Conservation (phyloP, 1,284 basidiomycete genomes). For the Cutaneotrichosporon mucoides region DNA sequence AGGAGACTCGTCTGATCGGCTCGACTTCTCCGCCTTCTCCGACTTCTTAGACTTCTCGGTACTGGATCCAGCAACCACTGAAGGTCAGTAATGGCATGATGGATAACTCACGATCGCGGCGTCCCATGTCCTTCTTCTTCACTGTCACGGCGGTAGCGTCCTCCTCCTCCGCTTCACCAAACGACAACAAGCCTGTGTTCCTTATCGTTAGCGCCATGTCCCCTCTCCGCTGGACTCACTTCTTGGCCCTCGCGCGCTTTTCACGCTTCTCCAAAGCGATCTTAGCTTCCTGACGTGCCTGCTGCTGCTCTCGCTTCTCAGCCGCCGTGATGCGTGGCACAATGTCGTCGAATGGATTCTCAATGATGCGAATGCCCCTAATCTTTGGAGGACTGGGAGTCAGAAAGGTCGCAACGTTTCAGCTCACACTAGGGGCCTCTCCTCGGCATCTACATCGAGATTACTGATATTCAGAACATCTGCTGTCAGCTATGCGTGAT, state of each 20-base stretch:
- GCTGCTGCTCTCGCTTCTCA: conserved; percentile 75
- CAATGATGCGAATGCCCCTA: conserved; percentile 71
- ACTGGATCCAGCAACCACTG: neutral
- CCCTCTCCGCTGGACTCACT: conserved; percentile 53
- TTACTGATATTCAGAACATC: conserved; percentile 88
- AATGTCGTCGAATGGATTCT: conserved; percentile 93
- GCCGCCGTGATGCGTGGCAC: conserved; percentile 92
- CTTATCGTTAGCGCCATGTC: conserved; percentile 49
- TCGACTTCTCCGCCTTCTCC: neutral
- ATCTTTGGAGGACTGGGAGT: conserved; percentile 72
- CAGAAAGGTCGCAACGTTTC: neutral
- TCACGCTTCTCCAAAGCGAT: conserved; percentile 69
- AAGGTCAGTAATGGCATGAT: conserved; percentile 2
- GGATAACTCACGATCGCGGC: conserved; percentile 63
- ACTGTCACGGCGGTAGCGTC: conserved; percentile 53
- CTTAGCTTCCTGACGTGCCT: conserved; percentile 69
- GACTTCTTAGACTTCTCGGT: neutral
- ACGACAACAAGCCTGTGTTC: conserved; percentile 80
- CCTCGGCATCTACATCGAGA: conserved; percentile 76
- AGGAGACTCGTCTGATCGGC: conserved; percentile 22
- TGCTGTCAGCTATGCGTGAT: conserved; percentile 58
- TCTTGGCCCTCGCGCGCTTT: conserved; percentile 70
- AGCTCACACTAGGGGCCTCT: conserved; percentile 75
- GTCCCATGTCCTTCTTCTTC: conserved; percentile 72
- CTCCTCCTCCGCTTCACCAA: conserved; percentile 73